These are phyloP conservation scores for Blastocystis sp. DNA, from an alignment of 352 stramenopile species.

Conservation along the genomic window DNA sequence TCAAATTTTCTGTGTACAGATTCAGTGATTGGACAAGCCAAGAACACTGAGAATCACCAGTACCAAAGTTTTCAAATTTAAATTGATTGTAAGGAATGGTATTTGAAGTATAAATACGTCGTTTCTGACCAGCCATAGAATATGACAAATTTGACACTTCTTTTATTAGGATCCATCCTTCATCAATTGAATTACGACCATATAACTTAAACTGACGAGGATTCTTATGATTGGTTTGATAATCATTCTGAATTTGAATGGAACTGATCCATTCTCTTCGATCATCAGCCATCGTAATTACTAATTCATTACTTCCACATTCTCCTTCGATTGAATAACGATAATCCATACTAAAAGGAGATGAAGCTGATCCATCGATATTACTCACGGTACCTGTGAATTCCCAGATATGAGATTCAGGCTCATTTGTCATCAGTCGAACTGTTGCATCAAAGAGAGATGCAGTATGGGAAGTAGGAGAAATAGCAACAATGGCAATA, in stretches of 20 bases:
- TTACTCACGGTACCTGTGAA: neutral
- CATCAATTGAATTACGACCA: neutral
- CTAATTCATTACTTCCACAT: neutral
- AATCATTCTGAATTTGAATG: neutral
- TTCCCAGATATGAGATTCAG: neutral
- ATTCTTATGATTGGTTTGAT: neutral
- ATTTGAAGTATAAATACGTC: neutral
- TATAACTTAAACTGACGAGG: neutral
- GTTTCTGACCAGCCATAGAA: neutral
- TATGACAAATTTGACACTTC: neutral
- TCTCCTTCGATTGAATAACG: neutral
- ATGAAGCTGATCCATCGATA: neutral
- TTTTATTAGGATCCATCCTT: neutral
- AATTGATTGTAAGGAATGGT: constrained; percentile 44
- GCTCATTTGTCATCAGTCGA: constrained; percentile 3
- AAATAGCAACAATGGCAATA: neutral
- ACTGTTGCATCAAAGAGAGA: constrained; percentile 10
- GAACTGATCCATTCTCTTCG: constrained; percentile 9
- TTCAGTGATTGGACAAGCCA: neutral
- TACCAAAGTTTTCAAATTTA: constrained; percentile 19
- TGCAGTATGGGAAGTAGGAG: neutral
- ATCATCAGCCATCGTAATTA: neutral
- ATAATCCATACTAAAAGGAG: neutral
- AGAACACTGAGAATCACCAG: neutral
- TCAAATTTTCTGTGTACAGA: neutral